Conservation (phyloP, 768 basidiomycete genomes). For the Leccinum aurantiacum region DNA sequence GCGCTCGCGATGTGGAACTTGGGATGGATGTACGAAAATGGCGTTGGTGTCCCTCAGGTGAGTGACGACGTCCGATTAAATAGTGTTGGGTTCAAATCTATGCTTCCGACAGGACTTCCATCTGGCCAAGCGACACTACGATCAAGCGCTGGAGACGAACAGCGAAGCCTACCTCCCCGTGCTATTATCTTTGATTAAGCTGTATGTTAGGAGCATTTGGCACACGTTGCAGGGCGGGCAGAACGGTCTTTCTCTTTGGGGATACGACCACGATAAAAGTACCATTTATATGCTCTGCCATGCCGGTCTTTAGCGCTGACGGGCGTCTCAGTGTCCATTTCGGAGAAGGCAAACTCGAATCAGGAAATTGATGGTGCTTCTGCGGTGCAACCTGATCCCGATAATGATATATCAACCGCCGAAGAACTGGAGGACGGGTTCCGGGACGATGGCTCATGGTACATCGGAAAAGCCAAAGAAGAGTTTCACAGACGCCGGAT, state of each 20-base stretch:
- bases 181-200: slow-evolving; percentile 72
- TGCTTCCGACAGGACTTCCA: slow-evolving; percentile 73
- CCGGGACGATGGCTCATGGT: slow-evolving; percentile 68
- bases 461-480: slow-evolving; percentile 78
- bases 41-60: slow-evolving; percentile 86
- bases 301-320: slow-evolving; percentile 9
- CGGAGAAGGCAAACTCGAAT: slow-evolving; percentile 22
- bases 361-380: slow-evolving; percentile 28
- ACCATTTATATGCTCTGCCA: neutral
- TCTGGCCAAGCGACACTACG: slow-evolving; percentile 95
- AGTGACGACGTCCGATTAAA: slow-evolving; percentile 9
- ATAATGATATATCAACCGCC: slow-evolving; percentile 7
- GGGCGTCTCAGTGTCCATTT: slow-evolving; percentile 21
- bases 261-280: slow-evolving; percentile 49
- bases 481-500: slow-evolving; percentile 63
- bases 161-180: slow-evolving; percentile 89
- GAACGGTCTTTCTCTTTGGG: slow-evolving; percentile 69
- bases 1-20: slow-evolving; percentile 98
- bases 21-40: slow-evolving; percentile 99
- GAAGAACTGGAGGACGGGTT: slow-evolving; percentile 31
- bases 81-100: neutral
- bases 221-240: slow-evolving; percentile 72
- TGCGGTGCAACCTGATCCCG: slow-evolving; percentile 1
- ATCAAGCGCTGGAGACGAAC: slow-evolving; percentile 84
- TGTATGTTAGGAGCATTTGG: slow-evolving; percentile 85